Base-by-base conservation (phyloP, 352 stramenopile genomes). In the Phytophthora quininea region DNA sequence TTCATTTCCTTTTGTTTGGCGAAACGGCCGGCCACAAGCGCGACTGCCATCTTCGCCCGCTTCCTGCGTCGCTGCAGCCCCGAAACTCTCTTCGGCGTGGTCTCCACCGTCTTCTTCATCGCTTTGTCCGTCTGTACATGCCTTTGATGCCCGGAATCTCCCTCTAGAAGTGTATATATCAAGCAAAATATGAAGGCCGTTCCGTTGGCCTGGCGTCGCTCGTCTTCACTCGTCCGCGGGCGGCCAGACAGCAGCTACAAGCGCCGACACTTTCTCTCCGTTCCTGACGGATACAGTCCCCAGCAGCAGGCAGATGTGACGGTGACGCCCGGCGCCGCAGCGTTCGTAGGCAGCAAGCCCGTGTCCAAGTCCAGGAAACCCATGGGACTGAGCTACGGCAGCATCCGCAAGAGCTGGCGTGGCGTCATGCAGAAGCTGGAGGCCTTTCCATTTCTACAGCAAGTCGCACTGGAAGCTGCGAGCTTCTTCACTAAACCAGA, bases 361-460 rank as follows among this genome's bases (percentile, higher is more conserved):
- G 9, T 24, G 3, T 61, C 49, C 2, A 27, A 64, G 37, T 69
- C 66, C 31, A 29, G 57, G n/a, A 71, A 62, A 49, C 58, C 62
- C 1, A 10, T 65, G n/a, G 63, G 59, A 7, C 9, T 73, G 2
- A 51, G 66, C 27, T 80, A 88, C 45, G 86, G 86, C 56, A 88
- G 79, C 62, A 68, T 94, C 38, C 82, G 82, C 3, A 83, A 74
- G 15, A 74, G 73, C 29, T 94, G 86, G 84, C 82, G 84, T 14
- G 64, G 62, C 7, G 62, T 81, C 29, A 50, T 94, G 15, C 55
- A 74, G 30, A 73, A 76, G 14, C 67, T 94, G 43, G 27, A 52
- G 4, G 4, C 31, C 1, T 85, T 80, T 42, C 84, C 84, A 0
- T 45, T 58, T 19, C 61, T 93, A 24, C 86, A 93, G 49, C 66